Evolutionary conservation across 2,329 filamentous ascomycete species (phyloP).

Genomic region (Talaromyces sp.): DNA sequence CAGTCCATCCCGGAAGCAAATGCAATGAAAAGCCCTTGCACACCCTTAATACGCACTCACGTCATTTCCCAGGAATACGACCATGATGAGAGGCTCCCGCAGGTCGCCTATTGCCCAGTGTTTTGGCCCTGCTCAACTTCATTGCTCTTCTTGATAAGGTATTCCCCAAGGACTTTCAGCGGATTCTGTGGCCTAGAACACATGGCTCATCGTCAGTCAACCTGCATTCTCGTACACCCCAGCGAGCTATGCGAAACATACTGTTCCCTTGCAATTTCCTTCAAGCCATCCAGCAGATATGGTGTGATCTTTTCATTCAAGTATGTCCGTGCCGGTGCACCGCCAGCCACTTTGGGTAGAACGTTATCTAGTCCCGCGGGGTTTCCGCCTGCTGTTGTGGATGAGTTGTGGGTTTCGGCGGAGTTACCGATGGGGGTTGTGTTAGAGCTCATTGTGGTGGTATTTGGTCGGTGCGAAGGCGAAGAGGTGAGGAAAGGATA

Average conservation of each 20-base stretch:
- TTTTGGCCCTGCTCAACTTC: conserved; percentile 52
- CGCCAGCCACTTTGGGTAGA: conserved; percentile 44
- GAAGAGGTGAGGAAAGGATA: background rate
- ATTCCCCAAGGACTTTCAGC: conserved; percentile 66
- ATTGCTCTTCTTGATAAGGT: conserved; percentile 63
- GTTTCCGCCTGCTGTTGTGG: background rate
- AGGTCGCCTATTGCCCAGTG: background rate
- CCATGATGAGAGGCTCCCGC: conserved; percentile 11
- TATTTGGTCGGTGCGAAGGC: background rate
- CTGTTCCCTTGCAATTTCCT: conserved; percentile 67
- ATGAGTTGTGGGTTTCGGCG: conserved; percentile 6
- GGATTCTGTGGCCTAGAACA: conserved; percentile 62
- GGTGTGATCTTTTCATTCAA: conserved; percentile 68
- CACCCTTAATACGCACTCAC: background rate
- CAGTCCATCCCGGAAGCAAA: background rate
- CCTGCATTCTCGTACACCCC: background rate
- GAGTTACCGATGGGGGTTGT: conserved; percentile 11
- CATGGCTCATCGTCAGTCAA: background rate
- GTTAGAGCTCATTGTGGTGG: conserved; percentile 12
- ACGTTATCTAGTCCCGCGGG: background rate
- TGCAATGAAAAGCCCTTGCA: background rate
- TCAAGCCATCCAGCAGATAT: conserved; percentile 70
- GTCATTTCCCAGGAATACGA: conserved; percentile 26
- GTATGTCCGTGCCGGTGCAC: conserved; percentile 67
- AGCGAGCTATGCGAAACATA: conserved; percentile 43